Percentiles rank a stretch among this genome's conserved stretches.
Conservation (phyloP, 257 asterid genomes). For the Capsicum baccatum region DNA sequence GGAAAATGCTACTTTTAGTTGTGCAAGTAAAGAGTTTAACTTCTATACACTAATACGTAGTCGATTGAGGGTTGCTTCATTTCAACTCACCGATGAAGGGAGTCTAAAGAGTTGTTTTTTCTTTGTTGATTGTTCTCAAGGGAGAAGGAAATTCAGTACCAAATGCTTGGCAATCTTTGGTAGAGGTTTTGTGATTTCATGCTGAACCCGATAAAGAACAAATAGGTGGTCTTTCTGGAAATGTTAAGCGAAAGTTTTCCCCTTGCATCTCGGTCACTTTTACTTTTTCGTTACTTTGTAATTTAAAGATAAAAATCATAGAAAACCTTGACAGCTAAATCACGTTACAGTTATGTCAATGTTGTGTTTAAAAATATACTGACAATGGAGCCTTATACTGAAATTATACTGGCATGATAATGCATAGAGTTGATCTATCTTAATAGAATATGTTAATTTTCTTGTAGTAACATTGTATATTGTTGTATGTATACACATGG, state of each 20-base stretch:
- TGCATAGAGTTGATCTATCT: background rate
- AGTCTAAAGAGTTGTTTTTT: background rate
- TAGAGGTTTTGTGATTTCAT: background rate
- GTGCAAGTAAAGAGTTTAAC: background rate
- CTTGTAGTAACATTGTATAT: background rate
- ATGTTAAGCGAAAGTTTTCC: background rate
- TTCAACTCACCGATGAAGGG: background rate
- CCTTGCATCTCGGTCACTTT: background rate
- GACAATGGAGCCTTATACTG: background rate
- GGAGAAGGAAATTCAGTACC: background rate
- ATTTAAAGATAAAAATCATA: background rate
- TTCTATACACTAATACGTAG: background rate
- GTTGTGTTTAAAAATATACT: background rate
- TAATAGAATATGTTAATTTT: background rate
- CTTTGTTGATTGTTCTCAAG: background rate
- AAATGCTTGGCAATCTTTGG: background rate
- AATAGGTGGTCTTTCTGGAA: background rate
- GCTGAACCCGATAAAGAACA: background rate
- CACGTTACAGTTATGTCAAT: background rate
- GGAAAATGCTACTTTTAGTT: background rate
- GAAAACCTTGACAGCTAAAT: conserved; percentile 18
- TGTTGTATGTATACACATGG: too few relatives aligned
- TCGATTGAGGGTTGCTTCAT: background rate
- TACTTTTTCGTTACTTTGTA: background rate
- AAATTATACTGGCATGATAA: background rate